A percentile compares a stretch with the other conserved stretches of the same genome.
phyloP scores from a whole-genome alignment of 805 yeast species.

The Wickerhamomyces sydowiorum region DNA sequence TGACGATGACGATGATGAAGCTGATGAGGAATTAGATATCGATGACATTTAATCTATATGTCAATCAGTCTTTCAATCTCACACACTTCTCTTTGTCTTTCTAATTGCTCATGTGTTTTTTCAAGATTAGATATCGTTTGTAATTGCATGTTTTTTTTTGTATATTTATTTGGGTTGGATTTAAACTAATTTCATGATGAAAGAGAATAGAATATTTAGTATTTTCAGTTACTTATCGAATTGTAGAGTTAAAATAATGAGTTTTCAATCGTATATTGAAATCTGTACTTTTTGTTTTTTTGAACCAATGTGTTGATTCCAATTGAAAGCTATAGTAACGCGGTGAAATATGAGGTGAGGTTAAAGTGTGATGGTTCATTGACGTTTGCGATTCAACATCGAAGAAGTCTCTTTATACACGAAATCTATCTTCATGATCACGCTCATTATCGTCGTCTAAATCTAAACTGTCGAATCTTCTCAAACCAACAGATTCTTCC shows the following conservation, averaged over 20 bases:
- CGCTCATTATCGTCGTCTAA: slow-evolving; percentile 28
- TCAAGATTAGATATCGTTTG: neutral
- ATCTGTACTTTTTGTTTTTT: neutral
- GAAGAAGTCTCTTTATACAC: slow-evolving; percentile 10
- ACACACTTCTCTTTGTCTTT: neutral
- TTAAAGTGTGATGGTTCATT: no score
- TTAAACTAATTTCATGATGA: neutral
- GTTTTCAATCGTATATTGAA: neutral
- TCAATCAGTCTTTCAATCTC: neutral
- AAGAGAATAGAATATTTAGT: no score
- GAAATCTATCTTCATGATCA: slow-evolving; percentile 29
- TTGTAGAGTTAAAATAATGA: no score
- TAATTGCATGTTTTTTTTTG: neutral
- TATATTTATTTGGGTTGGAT: slow-evolving; percentile 16
- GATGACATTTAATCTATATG: slow-evolving; percentile 70
- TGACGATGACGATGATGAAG: slow-evolving; percentile 73
- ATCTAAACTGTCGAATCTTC: slow-evolving; percentile 60
- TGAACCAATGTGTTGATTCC: neutral
- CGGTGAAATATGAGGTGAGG: no score
- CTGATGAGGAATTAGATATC: slow-evolving; percentile 70
- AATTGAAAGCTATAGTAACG: neutral
- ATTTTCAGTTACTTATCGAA: no score
- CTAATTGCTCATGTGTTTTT: neutral
- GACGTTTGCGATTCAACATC: no score
- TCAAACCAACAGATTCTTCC: slow-evolving; percentile 46